phyloP scores from a whole-genome alignment of 1,284 basidiomycete species.

The Marasmius tenuissimus region DNA sequence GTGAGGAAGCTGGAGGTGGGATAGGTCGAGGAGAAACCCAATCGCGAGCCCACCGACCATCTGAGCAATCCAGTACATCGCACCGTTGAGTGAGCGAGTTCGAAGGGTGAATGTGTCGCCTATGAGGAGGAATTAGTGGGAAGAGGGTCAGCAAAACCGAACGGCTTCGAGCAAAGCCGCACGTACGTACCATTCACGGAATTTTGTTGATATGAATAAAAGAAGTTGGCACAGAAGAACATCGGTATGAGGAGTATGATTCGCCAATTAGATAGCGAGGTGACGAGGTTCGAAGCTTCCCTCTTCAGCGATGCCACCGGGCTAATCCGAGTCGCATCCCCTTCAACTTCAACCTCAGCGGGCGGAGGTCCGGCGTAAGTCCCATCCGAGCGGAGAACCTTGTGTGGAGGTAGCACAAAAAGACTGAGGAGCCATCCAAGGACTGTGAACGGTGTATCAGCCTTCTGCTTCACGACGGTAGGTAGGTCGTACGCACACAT shows the following conservation, averaged over 20 bases:
- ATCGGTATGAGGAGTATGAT: conserved; percentile 26
- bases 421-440: conserved; percentile 23
- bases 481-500: conserved; percentile 20
- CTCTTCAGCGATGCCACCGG: conserved; percentile 13
- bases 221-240: conserved; percentile 29
- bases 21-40: conserved; percentile 23
- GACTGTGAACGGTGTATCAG: conserved; percentile 11
- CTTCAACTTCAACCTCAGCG: neutral
- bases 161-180: too few species aligned
- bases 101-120: conserved; percentile 26
- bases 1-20: too few species aligned
- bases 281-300: conserved; percentile 20
- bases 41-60: conserved; percentile 27
- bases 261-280: conserved; percentile 23
- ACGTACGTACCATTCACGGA: conserved; percentile 21
- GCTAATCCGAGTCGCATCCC: conserved; percentile 4
- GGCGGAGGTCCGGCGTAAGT: conserved; percentile 21
- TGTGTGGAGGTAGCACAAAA: conserved; percentile 23
- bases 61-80: conserved; percentile 30
- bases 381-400: conserved; percentile 24
- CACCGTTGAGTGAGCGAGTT: conserved; percentile 26
- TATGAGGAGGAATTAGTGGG: neutral
- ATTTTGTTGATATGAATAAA: conserved; percentile 29
- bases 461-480: neutral
- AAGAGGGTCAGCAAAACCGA: too few species aligned